These are phyloP conservation scores for Ilex aquifolium DNA, from an alignment of 257 asterid genomes.

Conservation along the genomic window DNA sequence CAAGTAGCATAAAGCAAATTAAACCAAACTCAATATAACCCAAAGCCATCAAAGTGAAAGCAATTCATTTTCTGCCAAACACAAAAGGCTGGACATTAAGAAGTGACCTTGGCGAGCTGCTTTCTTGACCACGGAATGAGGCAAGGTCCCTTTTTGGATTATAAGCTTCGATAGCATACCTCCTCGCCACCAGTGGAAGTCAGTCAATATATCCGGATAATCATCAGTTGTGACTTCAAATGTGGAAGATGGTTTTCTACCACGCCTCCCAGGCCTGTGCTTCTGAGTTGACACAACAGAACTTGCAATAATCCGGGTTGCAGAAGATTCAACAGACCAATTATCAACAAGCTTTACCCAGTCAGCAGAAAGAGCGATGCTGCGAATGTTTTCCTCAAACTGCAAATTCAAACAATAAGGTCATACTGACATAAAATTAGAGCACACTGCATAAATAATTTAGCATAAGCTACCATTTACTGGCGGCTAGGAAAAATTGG, in stretches of 20 bases:
- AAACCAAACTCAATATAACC: too few species aligned
- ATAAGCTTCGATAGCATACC: slow-evolving; percentile 43
- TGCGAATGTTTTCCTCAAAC: slow-evolving; percentile 73
- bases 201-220: slow-evolving; percentile 26
- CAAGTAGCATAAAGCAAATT: background rate
- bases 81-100: slow-evolving; percentile 6
- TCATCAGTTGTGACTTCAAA: slow-evolving; percentile 43
- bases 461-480: too few species aligned
- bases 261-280: slow-evolving; percentile 70
- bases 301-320: slow-evolving; percentile 34
- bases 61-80: slow-evolving; percentile 3
- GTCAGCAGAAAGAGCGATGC: slow-evolving; percentile 63
- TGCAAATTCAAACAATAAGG: slow-evolving; percentile 20
- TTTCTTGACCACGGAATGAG: slow-evolving; percentile 38
- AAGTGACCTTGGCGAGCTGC: slow-evolving; percentile 61
- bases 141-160: slow-evolving; percentile 55
- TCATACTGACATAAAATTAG: too few species aligned
- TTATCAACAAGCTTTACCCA: slow-evolving; percentile 67
- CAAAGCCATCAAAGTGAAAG: background rate
- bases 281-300: slow-evolving; percentile 60
- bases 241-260: slow-evolving; percentile 43
- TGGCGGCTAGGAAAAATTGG: too few species aligned
- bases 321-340: slow-evolving; percentile 40
- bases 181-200: slow-evolving; percentile 81
- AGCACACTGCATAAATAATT: too few species aligned